Evolutionary conservation across 1,139 yeast genomes (phyloP).

Genomic region (Zygoascus meyerae): DNA sequence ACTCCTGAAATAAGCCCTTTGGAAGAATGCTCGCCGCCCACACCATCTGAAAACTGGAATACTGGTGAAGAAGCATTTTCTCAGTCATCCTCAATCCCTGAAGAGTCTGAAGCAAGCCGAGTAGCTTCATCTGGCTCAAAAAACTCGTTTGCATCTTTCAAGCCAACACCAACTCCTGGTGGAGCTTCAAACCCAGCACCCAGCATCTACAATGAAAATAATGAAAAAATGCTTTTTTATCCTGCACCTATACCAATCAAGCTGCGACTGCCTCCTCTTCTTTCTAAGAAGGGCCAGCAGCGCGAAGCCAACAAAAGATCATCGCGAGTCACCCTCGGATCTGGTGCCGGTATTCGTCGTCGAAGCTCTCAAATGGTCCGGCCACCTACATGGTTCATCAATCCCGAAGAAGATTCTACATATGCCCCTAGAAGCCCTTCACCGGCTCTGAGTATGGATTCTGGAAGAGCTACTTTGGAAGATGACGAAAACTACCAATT

Average conservation of each 20-base stretch:
- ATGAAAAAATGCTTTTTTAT: slow-evolving; percentile 23
- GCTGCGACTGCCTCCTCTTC: slow-evolving; percentile 23
- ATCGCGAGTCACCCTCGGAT: slow-evolving; percentile 2
- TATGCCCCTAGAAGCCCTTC: slow-evolving; percentile 6
- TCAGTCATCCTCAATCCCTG: too few species aligned
- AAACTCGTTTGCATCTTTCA: neutral
- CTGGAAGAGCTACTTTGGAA: slow-evolving; percentile 30
- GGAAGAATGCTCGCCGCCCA: too few species aligned
- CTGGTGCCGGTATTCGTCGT: neutral
- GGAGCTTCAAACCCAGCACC: neutral
- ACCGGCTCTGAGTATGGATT: slow-evolving; percentile 16
- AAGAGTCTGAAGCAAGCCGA: too few species aligned
- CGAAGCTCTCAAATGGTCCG: slow-evolving; percentile 12
- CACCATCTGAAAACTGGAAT: too few species aligned
- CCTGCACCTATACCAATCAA: slow-evolving; percentile 34
- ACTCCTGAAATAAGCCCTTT: too few species aligned
- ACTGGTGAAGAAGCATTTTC: too few species aligned
- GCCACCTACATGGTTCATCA: slow-evolving; percentile 20
- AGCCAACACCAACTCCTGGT: neutral
- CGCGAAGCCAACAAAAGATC: neutral
- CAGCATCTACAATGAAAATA: slow-evolving; percentile 2
- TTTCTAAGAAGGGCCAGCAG: slow-evolving; percentile 19
- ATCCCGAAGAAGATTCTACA: slow-evolving; percentile 6
- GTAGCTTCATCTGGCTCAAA: too few species aligned
- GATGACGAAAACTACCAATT: slow-evolving; percentile 20